Evolutionary conservation across 176 grass and related monocot genomes (phyloP), one percentile per base, ranked within the genome.

Genomic region (Cenchrus purpureus): DNA sequence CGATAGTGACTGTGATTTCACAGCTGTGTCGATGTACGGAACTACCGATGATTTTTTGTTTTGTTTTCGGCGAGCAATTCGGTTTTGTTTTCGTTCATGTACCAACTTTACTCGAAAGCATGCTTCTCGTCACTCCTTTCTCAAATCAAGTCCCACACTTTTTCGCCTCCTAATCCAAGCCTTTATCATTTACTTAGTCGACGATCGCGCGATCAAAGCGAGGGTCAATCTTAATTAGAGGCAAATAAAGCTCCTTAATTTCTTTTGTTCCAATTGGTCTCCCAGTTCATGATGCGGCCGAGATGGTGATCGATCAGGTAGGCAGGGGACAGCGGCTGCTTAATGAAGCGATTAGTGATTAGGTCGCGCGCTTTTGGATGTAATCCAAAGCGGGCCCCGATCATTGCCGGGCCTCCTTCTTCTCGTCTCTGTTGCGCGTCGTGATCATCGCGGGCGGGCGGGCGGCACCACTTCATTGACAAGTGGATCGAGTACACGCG

Each of bases 401-500:
- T 64, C 76, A 73, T 73, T 3, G 78, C 73, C 80, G 82, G 65
- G 7, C 42, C 10, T 51, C n/a, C 10, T 51, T 1, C 49, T 55
- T 22, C 31, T 12, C 43, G 50, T n/a, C n/a, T n/a, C 31, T 31
- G 71, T 73, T 52, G 71, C 22, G 22, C 19, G 70, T 76, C 52
- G 40, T 20, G 28, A 79, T 84, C 59, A 60, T 84, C 51, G n/a
- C n/a, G n/a, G n/a, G n/a, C n/a, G n/a, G n/a, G 82, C 58, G 37
- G 40, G 37, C 31, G 45, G 48, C 49, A 50, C 49, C 83, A 82
- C 77, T 67, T 25, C 13, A 50, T 85, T 72, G 81, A 66, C 79
- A 78, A 82, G 65, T 82, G 77, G 77, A 46, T 6, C 8, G 37
- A 46, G 83, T 89, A 64, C 83, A 54, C 85, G 87, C 87, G 77